Percentiles rank a stretch among this genome's conserved stretches.
Conservation (phyloP, 495 filamentous ascomycete genomes). For the Hypoxylon trugodes region DNA sequence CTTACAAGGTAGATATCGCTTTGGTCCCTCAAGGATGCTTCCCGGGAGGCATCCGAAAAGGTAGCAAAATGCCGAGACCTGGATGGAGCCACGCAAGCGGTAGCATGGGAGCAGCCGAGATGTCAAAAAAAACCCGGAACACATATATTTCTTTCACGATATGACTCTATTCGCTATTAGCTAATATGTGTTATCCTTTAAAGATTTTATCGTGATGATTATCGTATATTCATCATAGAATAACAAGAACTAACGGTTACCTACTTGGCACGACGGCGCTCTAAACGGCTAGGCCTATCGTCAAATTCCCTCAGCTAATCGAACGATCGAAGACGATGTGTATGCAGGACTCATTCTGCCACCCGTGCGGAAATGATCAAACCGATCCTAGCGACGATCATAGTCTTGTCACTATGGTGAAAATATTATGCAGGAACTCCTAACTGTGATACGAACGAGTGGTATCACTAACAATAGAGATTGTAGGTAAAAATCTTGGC, state of each 20-base stretch:
- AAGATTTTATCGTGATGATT: no score
- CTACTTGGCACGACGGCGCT: no score
- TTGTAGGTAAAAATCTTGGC: background rate
- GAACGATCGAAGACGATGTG: constrained; percentile 12
- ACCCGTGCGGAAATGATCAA: constrained; percentile 17
- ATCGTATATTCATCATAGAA: no score
- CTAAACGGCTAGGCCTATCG: no score
- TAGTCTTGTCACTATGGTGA: constrained; percentile 18
- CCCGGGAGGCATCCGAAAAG: constrained; percentile 12
- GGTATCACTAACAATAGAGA: background rate
- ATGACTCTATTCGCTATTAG: background rate
- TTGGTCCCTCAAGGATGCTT: constrained; percentile 13
- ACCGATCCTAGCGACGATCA: constrained; percentile 32
- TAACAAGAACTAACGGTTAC: no score
- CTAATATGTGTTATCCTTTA: no score
- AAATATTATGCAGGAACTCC: constrained; percentile 2
- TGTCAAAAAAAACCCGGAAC: constrained; percentile 7
- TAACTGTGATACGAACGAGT: background rate
- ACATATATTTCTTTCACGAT: background rate
- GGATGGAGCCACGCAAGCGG: constrained; percentile 27
- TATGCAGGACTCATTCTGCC: background rate
- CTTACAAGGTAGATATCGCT: constrained; percentile 18
- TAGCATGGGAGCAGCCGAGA: constrained; percentile 10
- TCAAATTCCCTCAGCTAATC: constrained; percentile 13
- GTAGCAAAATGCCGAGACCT: constrained; percentile 12